Base-by-base conservation (phyloP, 1,139 yeast species). In the Kodamaea arcana region DNA sequence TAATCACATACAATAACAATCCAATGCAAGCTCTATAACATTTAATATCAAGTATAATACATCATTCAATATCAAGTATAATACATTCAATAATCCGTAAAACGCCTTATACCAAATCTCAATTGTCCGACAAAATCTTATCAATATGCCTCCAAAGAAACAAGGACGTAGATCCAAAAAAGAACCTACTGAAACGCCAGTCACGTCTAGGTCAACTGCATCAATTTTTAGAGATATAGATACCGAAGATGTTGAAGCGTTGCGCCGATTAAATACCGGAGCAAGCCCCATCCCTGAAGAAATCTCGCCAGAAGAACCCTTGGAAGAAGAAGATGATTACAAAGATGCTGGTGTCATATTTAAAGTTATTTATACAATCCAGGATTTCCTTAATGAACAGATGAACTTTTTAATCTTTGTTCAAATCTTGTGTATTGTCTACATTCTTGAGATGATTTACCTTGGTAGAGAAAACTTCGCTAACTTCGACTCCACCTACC, bases 321-420 rank as follows among this genome's bases (percentile, higher is more conserved):
- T n/a, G n/a, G 42, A 34, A 5, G 38, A 26, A 21, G 46, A 39
- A 15, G 50, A 45, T 15, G 48, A 45, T 22, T 33, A 35, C 27
- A 33, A 34, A 11, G 35, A 46, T 16, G 44, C 46, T 7, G 18
- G 32, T 3, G 32, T 41, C 15, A 27, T 40, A 3, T 15, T 41
- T 16, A 45, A 40, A 16, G 28, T 43, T 13, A 40, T 68, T 24
- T 68, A 55, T 45, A 46, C 47, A 14, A 45, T 55, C 8, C 75
- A 69, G 41, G 75, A 69, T 38, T 67, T 60, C 40, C 47, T 67
- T 32, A 69, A 67, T 40, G 65, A 58, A 9, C 49, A 63, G 30
- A 41, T 69, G 52, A 51, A 47, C 22, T 47, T 59, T 26, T 38
- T 58, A 20, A 60, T 56, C 33, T 59, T 60, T 34, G 54, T 60